Base-by-base conservation (phyloP, 495 filamentous ascomycete genomes). In the Talaromyces nanjingensis region DNA sequence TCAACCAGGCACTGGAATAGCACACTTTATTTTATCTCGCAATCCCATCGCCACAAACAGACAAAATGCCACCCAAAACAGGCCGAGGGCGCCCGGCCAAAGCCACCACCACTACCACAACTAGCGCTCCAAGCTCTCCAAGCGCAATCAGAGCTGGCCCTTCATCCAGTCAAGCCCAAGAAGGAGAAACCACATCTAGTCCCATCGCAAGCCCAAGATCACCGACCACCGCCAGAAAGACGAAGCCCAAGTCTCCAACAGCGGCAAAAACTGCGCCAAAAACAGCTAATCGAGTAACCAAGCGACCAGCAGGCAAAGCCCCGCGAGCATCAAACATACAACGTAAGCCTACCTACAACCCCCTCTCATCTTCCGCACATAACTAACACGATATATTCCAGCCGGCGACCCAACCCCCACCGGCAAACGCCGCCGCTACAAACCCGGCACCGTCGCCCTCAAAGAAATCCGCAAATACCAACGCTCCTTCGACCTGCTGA, bases 381-480 rank as follows among this genome's bases (percentile, higher is more conserved):
- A 59, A 29, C 67, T 55, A 49, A 56, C 49, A 9, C 4, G 31
- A n/a, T 29, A 20, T 2, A 31, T 60, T 20, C 34, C 63, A 92
- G 89, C 89, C 65, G 90, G 88, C 42, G 89, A 93, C 66, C 88
- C 88, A 39, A 77, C 88, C 58, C 90, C 89, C 8, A 74, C 77
- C 56, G 81, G 79, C 59, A 81, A 81, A 22, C 86, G 77, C 63
- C 86, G 81, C 63, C 86, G 93, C 67, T 97, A 93, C 74, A 88
- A 81, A 63, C 93, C 93, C 3, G 93, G 93, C 63, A 96, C 92
- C 1, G 73, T 89, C 18, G 93, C 93, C 2, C 78, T 97, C 16
- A 86, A 85, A 67, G 93, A 97, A 77, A 97, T 97, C 72, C 83
- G 92, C 56, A 81, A 82, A 68, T 91, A 94, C 71, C 93, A 97